Evolutionary conservation across 2,329 filamentous ascomycete genomes (phyloP).

Genomic region (Onygenales sp.): DNA sequence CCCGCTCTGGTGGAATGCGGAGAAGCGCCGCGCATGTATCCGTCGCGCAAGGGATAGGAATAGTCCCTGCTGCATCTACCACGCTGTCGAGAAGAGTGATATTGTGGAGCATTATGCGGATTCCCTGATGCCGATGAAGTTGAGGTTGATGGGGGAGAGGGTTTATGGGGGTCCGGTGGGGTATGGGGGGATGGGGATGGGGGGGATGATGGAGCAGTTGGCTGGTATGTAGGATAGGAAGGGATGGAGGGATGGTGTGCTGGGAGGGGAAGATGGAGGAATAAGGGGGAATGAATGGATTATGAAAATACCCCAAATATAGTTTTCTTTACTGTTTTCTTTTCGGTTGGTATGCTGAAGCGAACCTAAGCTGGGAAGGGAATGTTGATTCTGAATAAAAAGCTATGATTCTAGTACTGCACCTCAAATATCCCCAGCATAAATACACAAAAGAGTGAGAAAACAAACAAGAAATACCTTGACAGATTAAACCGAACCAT

Average conservation of each 20-base stretch:
- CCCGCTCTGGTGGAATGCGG: conserved; percentile 37
- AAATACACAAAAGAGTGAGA: neutral
- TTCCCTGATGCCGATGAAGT: conserved; percentile 38
- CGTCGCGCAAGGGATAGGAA: conserved; percentile 19
- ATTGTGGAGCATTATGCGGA: conserved; percentile 38
- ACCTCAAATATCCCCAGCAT: neutral
- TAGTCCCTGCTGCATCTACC: conserved; percentile 10
- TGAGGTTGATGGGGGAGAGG: conserved; percentile 39
- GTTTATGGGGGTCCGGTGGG: conserved; percentile 21
- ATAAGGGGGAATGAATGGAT: too few species aligned
- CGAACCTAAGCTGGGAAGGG: too few species aligned
- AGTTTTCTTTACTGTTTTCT: too few species aligned
- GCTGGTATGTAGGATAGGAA: too few species aligned
- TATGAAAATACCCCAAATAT: too few species aligned
- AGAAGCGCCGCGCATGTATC: conserved; percentile 33
- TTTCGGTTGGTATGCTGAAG: too few species aligned
- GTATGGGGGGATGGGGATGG: neutral
- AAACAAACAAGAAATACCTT: neutral
- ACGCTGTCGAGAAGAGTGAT: conserved; percentile 23
- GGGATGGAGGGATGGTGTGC: too few species aligned
- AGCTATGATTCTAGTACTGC: too few species aligned
- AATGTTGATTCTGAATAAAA: too few species aligned
- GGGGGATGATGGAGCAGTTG: too few species aligned
- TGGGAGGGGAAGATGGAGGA: too few species aligned
- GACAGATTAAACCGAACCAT: neutral